Evolutionary conservation across 208 protist genomes (phyloP), one percentile per base, ranked within the genome.

Genomic region (Leptomonas seymouri): DNA sequence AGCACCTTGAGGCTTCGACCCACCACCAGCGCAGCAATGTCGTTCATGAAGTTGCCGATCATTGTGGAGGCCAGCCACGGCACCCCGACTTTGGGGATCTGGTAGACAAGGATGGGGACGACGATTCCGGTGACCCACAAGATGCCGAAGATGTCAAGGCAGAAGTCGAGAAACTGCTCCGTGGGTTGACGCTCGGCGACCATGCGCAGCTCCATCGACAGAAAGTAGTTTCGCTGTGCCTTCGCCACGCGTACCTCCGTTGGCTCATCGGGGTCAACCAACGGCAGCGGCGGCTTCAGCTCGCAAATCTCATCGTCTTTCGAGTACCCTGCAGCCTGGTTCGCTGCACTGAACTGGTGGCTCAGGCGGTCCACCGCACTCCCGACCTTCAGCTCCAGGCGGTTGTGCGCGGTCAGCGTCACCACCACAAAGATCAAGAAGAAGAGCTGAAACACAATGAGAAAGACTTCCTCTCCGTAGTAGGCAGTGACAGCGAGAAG

Each of bases 61-160:
- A 93, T 25, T 23, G 84, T 76, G 5, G 82, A 67, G 61, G 85
- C 54, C 30, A 81, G 76, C 81, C 80, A 91, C 54, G 85, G 78
- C 34, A 84, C 59, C 23, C 86, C 91, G 27, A 93, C 49, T 44
- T 56, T 66, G 21, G 67, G 71, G 45, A 84, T 64, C 62, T 81
- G 64, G 77, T 93, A 93, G 0, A 85, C 54, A 34, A 91, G 67
- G 30, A 93, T 45, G 15, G 86, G 81, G 53, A 71, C 77, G 15
- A 72, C 58, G 3, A 94, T 61, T 39, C 85, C 85, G 20, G 77
- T 74, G 46, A 94, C 71, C 89, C 91, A 96, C 27, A 96, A 30
- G 46, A 94, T 76, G 48, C 91, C 91, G 67, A 94, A 94, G 25
- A 88, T 85, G 63, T 96, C 91, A n/a, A 96, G 78, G 49, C 77